These are phyloP conservation scores for Rubia yunnanensis DNA, from an alignment of 257 asterid genomes.

Conservation along the genomic window DNA sequence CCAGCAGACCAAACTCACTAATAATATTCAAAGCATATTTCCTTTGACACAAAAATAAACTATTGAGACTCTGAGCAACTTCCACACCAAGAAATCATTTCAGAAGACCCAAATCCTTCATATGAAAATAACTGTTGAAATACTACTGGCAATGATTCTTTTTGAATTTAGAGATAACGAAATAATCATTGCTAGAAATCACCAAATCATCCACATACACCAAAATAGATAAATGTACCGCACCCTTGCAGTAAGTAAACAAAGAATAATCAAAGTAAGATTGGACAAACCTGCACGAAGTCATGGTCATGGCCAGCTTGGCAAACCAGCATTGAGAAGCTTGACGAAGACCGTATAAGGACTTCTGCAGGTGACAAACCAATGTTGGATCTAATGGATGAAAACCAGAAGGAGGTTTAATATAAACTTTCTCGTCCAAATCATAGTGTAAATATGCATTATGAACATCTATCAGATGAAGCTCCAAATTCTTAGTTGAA, in stretches of 20 bases:
- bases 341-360: conserved; percentile 5
- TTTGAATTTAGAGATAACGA: neutral
- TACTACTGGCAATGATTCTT: neutral
- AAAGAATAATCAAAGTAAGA: neutral
- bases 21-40: too few species aligned
- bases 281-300: neutral
- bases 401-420: conserved; percentile 2
- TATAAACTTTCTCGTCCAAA: conserved; percentile 5
- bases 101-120: too few species aligned
- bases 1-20: neutral
- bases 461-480: conserved; percentile 7
- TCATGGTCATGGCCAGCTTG: too few species aligned
- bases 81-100: too few species aligned
- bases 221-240: neutral
- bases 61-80: too few species aligned
- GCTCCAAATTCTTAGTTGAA: neutral
- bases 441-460: conserved; percentile 1
- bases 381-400: neutral
- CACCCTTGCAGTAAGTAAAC: neutral
- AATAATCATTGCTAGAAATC: neutral
- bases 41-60: too few species aligned
- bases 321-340: too few species aligned
- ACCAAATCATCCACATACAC: neutral
- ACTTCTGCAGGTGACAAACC: conserved; percentile 1
- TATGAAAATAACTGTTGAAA: neutral